Evolutionary conservation across 495 filamentous ascomycete species (phyloP), one percentile per base, ranked within the genome.

Genomic region (Cercophora scortea): DNA sequence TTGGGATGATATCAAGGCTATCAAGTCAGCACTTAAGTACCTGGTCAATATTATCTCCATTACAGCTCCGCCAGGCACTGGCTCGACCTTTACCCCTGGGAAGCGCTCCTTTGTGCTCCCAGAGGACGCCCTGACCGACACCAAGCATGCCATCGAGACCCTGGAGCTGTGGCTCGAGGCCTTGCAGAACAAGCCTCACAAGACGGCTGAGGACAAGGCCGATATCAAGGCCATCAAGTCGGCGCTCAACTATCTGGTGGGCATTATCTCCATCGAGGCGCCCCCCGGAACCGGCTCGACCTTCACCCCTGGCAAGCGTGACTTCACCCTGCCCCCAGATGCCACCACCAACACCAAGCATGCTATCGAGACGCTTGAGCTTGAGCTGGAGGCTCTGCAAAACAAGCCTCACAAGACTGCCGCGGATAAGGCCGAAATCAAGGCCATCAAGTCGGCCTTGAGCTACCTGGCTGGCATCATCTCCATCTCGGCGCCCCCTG

Each of bases 161-260:
- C 57, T 67, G n/a, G 59, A 67, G 61, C 32, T 40, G 33, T 47
- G 56, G 6, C 53, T 67, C 13, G 46, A 51, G 16, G 18, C 41
- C n/a, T 59, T 67, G 8, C 59, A 64, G 50, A 67, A 67, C 56
- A 63, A 64, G 53, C 36, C n/a, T 38, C 18, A 55, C 51, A 64
- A 64, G 56, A 52, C 61, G n/a, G 17, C 52, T 8, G 49, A 60
- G 25, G 64, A 67, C 33, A 32, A 45, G 15, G 38, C 36, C 5
- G 56, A 59, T 33, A 67, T 67, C 40, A 46, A 50, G 47, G 57
- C 56, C 17, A 55, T 64, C 52, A 57, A 58, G 52, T 51, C 49
- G 6, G 62, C 57, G 4, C 51, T 67, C 11, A 40, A 42, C 34
- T 57, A 59, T n/a, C 45, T 67, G 32, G 64, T 58, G 3, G 58